Evolutionary conservation across 73 alveolate species (phyloP).

Genomic region (Durusdinium trenchii): DNA sequence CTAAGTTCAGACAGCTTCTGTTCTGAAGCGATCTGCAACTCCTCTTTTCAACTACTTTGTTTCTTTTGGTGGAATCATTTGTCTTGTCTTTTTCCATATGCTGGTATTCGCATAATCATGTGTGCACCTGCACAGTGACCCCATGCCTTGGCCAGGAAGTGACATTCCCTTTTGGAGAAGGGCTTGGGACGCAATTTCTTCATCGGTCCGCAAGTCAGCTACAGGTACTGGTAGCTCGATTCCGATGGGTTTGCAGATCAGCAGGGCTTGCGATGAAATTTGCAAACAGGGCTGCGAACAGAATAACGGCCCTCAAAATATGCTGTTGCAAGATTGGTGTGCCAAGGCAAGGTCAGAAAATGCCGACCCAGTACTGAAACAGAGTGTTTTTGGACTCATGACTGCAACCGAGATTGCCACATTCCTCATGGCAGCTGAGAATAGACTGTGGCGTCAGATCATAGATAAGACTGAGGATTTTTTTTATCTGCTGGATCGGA

Average conservation of each 20-base stretch:
- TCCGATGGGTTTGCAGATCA: background rate
- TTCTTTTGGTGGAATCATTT: background rate
- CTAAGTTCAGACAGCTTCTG: background rate
- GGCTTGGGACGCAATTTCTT: background rate
- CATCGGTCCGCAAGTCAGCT: background rate
- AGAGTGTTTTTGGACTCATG: slow-evolving; percentile 25
- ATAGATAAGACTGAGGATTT: background rate
- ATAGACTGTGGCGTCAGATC: slow-evolving; percentile 27
- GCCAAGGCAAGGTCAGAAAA: background rate
- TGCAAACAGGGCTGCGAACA: background rate
- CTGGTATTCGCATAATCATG: background rate
- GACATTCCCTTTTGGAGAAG: background rate
- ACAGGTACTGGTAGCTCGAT: background rate
- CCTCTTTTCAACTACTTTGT: background rate
- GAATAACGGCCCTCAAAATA: background rate
- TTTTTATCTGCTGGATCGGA: background rate
- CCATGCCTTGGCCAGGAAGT: background rate
- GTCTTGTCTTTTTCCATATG: background rate
- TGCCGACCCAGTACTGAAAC: background rate
- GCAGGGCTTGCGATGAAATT: slow-evolving; percentile 14
- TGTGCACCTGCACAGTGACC: background rate
- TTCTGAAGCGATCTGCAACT: background rate
- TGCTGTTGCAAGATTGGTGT: background rate
- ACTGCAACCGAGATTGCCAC: background rate
- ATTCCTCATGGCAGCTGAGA: background rate